Evolutionary conservation across 805 yeast genomes (phyloP).

Genomic region (Candida koratica): DNA sequence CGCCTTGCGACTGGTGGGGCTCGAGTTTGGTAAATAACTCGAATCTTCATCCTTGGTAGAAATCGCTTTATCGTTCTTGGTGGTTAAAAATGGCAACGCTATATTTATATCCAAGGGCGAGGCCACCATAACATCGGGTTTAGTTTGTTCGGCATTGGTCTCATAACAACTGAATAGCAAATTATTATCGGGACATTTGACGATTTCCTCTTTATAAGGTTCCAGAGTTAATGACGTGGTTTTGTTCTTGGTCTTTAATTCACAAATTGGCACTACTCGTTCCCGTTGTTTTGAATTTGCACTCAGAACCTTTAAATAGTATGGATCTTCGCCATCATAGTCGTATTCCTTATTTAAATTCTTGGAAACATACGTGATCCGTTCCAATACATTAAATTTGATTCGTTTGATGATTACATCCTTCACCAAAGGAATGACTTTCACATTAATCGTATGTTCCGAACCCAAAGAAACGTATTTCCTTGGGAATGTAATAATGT

Average conservation of each 20-base stretch:
- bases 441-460: slow-evolving; percentile 56
- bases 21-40: slow-evolving; percentile 11
- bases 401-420: slow-evolving; percentile 59
- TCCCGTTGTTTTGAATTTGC: slow-evolving; percentile 37
- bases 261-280: slow-evolving; percentile 55
- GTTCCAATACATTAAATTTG: slow-evolving; percentile 62
- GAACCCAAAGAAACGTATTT: slow-evolving; percentile 65
- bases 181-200: slow-evolving; percentile 58
- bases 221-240: slow-evolving; percentile 23
- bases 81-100: slow-evolving; percentile 42
- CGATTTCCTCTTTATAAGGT: slow-evolving; percentile 58
- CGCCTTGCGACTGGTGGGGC: slow-evolving; percentile 25
- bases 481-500: slow-evolving; percentile 66
- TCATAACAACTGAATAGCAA: slow-evolving; percentile 55
- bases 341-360: slow-evolving; percentile 45
- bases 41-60: slow-evolving; percentile 20
- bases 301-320: slow-evolving; percentile 15
- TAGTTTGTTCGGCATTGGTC: slow-evolving; percentile 15
- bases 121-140: slow-evolving; percentile 30
- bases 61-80: slow-evolving; percentile 30
- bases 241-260: slow-evolving; percentile 53
- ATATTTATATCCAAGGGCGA: slow-evolving; percentile 42
- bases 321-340: slow-evolving; percentile 30
- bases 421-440: slow-evolving; percentile 63
- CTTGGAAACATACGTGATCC: slow-evolving; percentile 58